phyloP scores from a whole-genome alignment of 139 green algal genomes.

The Marvania coccoides region DNA sequence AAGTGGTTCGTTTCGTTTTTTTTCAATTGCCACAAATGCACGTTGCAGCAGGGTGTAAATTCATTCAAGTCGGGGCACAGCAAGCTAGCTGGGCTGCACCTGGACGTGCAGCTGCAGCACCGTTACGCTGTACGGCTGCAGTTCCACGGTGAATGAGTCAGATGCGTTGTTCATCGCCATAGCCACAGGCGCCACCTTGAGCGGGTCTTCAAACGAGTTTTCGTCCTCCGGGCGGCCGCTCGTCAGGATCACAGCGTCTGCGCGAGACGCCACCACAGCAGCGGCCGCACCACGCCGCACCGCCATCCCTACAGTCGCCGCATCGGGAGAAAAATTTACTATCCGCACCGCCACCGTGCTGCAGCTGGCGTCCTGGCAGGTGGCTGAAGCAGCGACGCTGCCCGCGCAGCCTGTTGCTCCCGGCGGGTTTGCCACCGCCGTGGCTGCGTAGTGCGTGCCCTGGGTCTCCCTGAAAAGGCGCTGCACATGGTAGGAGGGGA shows the following conservation, averaged over 20 bases:
- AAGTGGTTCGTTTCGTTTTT: no score
- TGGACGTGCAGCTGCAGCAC: neutral
- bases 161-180: neutral
- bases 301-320: neutral
- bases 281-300: neutral
- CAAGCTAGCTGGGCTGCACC: no score
- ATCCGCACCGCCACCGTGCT: constrained; percentile 32
- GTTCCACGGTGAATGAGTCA: neutral
- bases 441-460: constrained; percentile 19
- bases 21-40: no score
- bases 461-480: constrained; percentile 33
- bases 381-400: constrained; percentile 23
- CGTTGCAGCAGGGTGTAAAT: no score
- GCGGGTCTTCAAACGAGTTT: constrained; percentile 26
- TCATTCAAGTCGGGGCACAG: no score
- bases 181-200: neutral
- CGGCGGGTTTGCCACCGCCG: neutral
- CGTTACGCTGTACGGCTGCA: neutral
- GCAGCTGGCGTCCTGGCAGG: constrained; percentile 35
- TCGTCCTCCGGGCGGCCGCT: neutral
- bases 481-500: constrained; percentile 48
- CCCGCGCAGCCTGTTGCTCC: constrained; percentile 1
- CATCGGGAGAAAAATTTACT: constrained; percentile 24
- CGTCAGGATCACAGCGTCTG: constrained; percentile 1
- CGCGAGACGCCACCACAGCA: neutral